Evolutionary conservation across 371 early-diverging fungal species (phyloP).

Genomic region (Umbelopsis sp.): DNA sequence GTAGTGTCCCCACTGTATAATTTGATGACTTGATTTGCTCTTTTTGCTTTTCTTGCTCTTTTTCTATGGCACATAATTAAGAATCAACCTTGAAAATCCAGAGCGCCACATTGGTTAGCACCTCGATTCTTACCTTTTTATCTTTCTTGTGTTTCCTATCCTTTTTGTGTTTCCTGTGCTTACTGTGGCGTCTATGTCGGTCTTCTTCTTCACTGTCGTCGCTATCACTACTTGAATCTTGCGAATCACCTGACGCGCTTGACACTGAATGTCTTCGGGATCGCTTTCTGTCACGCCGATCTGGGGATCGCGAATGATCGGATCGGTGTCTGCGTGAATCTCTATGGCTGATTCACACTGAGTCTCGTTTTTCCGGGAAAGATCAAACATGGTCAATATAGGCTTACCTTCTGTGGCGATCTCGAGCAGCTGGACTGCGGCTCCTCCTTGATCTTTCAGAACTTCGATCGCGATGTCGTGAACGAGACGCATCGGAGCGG

Average conservation of each 20-base stretch:
- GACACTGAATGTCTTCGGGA: slow-evolving; percentile 6
- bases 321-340: not conserved
- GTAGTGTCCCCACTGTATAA: slow-evolving; percentile 55
- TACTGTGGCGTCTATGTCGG: slow-evolving; percentile 24
- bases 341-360: too few species aligned
- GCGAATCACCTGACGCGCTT: not conserved
- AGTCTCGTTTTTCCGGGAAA: not conserved
- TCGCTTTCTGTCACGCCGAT: not conserved
- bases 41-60: slow-evolving; percentile 43
- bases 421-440: not conserved
- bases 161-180: slow-evolving; percentile 45
- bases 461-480: not conserved
- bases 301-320: not conserved
- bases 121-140: slow-evolving; percentile 26
- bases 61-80: not conserved
- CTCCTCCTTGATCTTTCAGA: slow-evolving; percentile 7
- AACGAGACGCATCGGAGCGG: not conserved
- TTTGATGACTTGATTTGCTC: slow-evolving; percentile 29
- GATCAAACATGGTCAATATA: not conserved
- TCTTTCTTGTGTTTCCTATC: slow-evolving; percentile 38
- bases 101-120: not conserved
- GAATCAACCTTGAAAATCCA: not conserved
- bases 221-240: slow-evolving; percentile 12
- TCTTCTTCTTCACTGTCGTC: slow-evolving; percentile 12
- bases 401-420: not conserved